Conservation (phyloP, 768 basidiomycete genomes). For the Postia placenta region DNA sequence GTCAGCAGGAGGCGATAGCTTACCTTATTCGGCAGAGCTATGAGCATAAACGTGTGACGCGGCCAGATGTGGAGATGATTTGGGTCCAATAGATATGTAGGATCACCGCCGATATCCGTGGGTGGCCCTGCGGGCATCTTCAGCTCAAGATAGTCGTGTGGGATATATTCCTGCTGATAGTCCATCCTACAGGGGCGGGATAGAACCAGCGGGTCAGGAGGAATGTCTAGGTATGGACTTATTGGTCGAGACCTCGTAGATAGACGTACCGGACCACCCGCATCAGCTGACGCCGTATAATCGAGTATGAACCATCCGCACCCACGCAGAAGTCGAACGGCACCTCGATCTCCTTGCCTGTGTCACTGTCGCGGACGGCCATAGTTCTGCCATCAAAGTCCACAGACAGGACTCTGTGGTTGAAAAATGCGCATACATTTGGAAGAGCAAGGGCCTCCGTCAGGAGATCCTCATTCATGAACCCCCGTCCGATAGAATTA, state of each 20-base stretch:
- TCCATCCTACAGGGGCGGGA: constrained; percentile 62
- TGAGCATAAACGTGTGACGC: constrained; percentile 98
- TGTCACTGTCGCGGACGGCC: constrained; percentile 40
- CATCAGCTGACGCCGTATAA: constrained; percentile 93
- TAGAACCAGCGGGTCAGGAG: no score
- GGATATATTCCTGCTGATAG: constrained; percentile 92
- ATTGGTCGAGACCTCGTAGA: constrained; percentile 18
- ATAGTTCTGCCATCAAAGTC: constrained; percentile 68
- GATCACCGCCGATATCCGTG: constrained; percentile 46
- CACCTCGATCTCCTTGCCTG: constrained; percentile 37
- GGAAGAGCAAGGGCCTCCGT: constrained; percentile 59
- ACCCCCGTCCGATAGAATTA: constrained; percentile 85
- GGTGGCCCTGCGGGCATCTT: constrained; percentile 81
- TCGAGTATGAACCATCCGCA: constrained; percentile 91
- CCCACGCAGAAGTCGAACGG: constrained; percentile 82
- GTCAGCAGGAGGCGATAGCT: constrained; percentile 25
- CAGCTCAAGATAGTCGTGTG: constrained; percentile 93
- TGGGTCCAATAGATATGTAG: constrained; percentile 81
- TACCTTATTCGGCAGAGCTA: constrained; percentile 96
- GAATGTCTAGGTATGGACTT: not conserved
- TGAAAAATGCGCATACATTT: constrained; percentile 69
- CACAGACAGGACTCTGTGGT: constrained; percentile 70
- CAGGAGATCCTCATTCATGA: constrained; percentile 83
- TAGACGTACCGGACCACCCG: constrained; percentile 73
- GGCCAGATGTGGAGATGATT: constrained; percentile 99